Conservation (phyloP, 169 alveolate genomes). For the Amoebophrya sp. region DNA sequence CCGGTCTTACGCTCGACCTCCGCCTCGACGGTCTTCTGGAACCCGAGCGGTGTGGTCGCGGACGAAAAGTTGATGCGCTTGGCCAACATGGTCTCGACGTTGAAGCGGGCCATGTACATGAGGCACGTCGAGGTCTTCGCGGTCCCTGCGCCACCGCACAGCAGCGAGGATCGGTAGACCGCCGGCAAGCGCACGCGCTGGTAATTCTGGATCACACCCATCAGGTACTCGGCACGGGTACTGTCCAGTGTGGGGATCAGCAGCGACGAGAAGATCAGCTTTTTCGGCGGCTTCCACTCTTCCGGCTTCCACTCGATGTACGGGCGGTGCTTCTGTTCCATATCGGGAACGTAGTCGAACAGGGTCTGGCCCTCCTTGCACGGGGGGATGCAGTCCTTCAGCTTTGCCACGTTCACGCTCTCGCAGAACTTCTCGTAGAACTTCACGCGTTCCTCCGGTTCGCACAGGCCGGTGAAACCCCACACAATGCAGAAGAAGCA, state of each 20-base stretch:
- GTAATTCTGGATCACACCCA: conserved; percentile 59
- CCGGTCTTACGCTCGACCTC: conserved; percentile 85
- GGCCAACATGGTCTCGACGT: conserved; percentile 65
- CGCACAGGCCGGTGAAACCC: conserved; percentile 79
- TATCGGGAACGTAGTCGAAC: neutral
- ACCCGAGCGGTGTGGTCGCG: conserved; percentile 86
- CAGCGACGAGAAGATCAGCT: conserved; percentile 71
- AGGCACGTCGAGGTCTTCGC: conserved; percentile 87
- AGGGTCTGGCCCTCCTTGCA: conserved; percentile 53
- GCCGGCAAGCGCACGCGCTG: conserved; percentile 53
- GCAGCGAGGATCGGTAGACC: conserved; percentile 60
- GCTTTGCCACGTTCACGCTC: neutral
- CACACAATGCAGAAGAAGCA: conserved; percentile 66
- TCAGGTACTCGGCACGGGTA: conserved; percentile 72
- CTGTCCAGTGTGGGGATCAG: conserved; percentile 87
- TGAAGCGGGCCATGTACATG: conserved; percentile 61
- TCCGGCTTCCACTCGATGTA: conserved; percentile 79
- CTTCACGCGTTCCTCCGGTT: conserved; percentile 65
- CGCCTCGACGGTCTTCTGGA: conserved; percentile 86
- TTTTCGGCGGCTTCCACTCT: conserved; percentile 66
- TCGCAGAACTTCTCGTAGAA: neutral
- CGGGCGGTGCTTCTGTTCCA: neutral
- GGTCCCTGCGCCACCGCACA: conserved; percentile 89
- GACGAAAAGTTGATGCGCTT: conserved; percentile 86
- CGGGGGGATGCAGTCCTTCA: conserved; percentile 67